These are phyloP conservation scores for Inga leiocalycina DNA, from an alignment of 306 rosid species.

Conservation along the genomic window DNA sequence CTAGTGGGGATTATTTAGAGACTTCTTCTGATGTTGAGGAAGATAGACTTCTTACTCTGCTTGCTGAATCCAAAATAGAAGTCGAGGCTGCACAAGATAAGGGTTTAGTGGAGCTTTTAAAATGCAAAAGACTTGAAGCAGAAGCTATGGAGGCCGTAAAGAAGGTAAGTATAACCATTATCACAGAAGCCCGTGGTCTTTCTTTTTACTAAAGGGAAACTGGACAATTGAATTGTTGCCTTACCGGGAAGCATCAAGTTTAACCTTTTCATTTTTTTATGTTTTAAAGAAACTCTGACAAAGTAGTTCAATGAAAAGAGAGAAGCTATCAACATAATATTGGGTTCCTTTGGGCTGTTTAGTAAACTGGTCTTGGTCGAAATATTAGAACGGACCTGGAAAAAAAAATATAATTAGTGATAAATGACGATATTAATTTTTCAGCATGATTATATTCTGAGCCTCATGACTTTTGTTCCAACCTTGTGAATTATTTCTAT, in stretches of 20 bases:
- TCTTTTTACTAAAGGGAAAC: slow-evolving; percentile 25
- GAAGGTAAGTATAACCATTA: slow-evolving; percentile 53
- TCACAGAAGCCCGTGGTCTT: slow-evolving; percentile 13
- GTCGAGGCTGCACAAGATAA: slow-evolving; percentile 50
- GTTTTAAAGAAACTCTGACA: slow-evolving; percentile 15
- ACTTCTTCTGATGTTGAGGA: slow-evolving; percentile 51
- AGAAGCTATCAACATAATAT: slow-evolving; percentile 13
- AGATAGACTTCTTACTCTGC: slow-evolving; percentile 44
- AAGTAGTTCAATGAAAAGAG: slow-evolving; percentile 22
- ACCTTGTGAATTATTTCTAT: background rate
- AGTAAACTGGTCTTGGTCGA: slow-evolving; percentile 1
- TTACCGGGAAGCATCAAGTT: slow-evolving; percentile 5
- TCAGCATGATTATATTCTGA: slow-evolving; percentile 5
- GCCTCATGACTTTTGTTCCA: slow-evolving; percentile 16
- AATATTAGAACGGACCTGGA: slow-evolving; percentile 6
- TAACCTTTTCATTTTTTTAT: background rate
- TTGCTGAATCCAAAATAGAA: slow-evolving; percentile 54
- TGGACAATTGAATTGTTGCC: slow-evolving; percentile 10
- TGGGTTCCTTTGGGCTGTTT: slow-evolving; percentile 7
- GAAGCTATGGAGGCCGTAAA: slow-evolving; percentile 61
- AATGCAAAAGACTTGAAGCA: slow-evolving; percentile 55
- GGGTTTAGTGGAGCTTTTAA: slow-evolving; percentile 42
- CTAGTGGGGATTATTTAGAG: slow-evolving; percentile 39
- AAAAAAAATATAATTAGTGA: background rate
- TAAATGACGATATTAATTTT: slow-evolving; percentile 8